Evolutionary conservation across 2,329 filamentous ascomycete genomes (phyloP).

Genomic region (Saccharata proteae): DNA sequence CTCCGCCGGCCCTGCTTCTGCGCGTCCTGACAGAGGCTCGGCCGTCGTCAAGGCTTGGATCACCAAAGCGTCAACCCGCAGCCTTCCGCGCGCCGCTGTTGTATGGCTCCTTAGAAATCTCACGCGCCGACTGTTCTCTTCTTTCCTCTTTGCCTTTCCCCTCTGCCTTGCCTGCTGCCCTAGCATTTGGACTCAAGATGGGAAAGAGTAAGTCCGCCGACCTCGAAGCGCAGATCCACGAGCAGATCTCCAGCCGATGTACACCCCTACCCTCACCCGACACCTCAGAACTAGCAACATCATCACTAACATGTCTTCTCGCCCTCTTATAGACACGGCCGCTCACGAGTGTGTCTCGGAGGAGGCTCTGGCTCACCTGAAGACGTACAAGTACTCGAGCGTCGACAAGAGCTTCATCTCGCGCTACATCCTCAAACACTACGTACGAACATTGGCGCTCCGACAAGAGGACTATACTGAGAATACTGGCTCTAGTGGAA

Average conservation of each 20-base stretch:
- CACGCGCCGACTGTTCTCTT: conserved; percentile 5
- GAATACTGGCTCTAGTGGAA: conserved; percentile 61
- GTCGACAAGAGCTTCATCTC: conserved; percentile 94
- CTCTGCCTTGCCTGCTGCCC: conserved; percentile 2
- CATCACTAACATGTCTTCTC: not conserved
- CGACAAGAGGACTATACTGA: conserved; percentile 13
- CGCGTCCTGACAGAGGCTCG: too few relatives aligned
- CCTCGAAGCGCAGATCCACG: conserved; percentile 9
- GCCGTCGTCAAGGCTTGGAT: too few relatives aligned
- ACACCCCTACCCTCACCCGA: too few relatives aligned
- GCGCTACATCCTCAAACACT: conserved; percentile 85
- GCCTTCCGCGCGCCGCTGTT: not conserved
- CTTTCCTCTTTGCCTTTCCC: conserved; percentile 8
- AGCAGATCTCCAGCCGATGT: conserved; percentile 8
- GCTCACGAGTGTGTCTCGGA: conserved; percentile 69
- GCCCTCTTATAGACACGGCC: conserved; percentile 45
- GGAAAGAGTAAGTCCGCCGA: conserved; percentile 10
- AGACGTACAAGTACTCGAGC: conserved; percentile 92
- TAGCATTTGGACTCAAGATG: conserved; percentile 3
- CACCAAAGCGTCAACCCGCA: conserved; percentile 7
- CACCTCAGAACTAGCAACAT: not conserved
- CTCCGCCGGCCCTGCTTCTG: too few relatives aligned
- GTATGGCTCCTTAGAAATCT: conserved; percentile 1
- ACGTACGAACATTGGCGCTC: conserved; percentile 73
- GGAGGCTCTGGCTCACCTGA: conserved; percentile 80